Evolutionary conservation across 2,329 filamentous ascomycete species (phyloP), one percentile per base, ranked within the genome.

Genomic region (Nothopassalora personata): DNA sequence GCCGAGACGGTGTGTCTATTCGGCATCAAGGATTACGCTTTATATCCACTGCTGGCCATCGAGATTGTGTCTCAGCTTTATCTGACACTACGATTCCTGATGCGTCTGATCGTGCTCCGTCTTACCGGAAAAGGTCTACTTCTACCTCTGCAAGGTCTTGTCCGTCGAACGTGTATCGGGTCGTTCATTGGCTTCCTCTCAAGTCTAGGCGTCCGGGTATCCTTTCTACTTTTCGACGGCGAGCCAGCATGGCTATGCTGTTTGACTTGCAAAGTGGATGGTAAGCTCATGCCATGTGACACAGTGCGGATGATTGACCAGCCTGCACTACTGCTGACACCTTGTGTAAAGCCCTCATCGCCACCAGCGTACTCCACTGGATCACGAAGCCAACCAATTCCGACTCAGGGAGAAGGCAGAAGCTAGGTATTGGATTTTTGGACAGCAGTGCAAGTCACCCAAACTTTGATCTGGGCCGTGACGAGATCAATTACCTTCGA

Each of bases 241-340:
- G 54, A 57, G 47, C 59, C 59, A n/a, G 56, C 59, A 7, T 60
- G 55, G 55, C 47, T 60, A 18, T 60, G 59, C 48, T 58, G 52
- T 33, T 36, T 60, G 27, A 39, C 45, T 8, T 60, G 59, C 39
- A 60, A 60, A 56, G 52, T 53, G 1, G 56, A 55, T 47, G 57
- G 57, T 56, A 53, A 30, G 52, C 13, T 4, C 36, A n/a, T 5
- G 39, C 39, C 23, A 23, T 23, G 23, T 23, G 23, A 18, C 13
- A 7, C 39, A 43, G 7, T n/a, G 15, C 9, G 18, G 13, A 43
- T 1, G 7, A 34, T 4, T 34, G 11, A 23, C 23, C 31, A 34
- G 11, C 7, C 18, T 18, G n/a, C 7, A 6, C 39, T 5, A 7
- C n/a, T 43, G n/a, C 39, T 43, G 39, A 43, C 39, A 15, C 18